These are phyloP conservation scores for Astrephomene gubernaculifera DNA, from an alignment of 139 green algal species.

Conservation along the genomic window DNA sequence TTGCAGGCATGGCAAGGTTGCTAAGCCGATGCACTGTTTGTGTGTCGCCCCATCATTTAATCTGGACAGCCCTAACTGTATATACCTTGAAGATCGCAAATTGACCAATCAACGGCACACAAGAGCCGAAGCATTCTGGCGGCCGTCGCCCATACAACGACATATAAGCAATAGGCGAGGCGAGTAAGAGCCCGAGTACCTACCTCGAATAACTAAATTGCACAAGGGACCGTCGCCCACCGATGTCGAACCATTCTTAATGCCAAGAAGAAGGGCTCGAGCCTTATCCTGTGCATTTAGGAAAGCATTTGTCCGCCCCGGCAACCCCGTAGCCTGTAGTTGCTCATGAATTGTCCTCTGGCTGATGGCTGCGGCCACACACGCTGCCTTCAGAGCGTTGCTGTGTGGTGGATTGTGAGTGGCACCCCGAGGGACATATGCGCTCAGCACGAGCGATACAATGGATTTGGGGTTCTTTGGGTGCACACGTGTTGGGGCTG, in stretches of 20 bases:
- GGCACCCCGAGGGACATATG: neutral
- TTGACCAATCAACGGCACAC: too few species aligned
- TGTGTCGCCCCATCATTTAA: too few species aligned
- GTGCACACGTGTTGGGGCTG: neutral
- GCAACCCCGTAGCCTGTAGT: neutral
- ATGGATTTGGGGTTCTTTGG: neutral
- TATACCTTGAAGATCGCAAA: too few species aligned
- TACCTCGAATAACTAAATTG: slow-evolving; percentile 23
- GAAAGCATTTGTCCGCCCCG: neutral
- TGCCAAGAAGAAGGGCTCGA: neutral
- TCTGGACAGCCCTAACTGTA: too few species aligned
- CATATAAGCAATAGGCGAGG: too few species aligned
- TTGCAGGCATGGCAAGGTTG: too few species aligned
- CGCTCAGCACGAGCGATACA: neutral
- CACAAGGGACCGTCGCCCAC: neutral
- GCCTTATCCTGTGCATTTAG: slow-evolving; percentile 3
- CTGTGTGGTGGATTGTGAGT: neutral
- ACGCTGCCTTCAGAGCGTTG: neutral
- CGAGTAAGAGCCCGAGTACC: too few species aligned
- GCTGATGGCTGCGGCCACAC: slow-evolving; percentile 10
- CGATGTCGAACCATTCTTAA: neutral
- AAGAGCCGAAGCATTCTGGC: too few species aligned
- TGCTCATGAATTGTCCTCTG: neutral
- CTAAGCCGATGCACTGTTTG: too few species aligned
- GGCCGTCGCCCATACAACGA: neutral